phyloP scores from a whole-genome alignment of 1,284 basidiomycete species.

The Trametes polyzona region DNA sequence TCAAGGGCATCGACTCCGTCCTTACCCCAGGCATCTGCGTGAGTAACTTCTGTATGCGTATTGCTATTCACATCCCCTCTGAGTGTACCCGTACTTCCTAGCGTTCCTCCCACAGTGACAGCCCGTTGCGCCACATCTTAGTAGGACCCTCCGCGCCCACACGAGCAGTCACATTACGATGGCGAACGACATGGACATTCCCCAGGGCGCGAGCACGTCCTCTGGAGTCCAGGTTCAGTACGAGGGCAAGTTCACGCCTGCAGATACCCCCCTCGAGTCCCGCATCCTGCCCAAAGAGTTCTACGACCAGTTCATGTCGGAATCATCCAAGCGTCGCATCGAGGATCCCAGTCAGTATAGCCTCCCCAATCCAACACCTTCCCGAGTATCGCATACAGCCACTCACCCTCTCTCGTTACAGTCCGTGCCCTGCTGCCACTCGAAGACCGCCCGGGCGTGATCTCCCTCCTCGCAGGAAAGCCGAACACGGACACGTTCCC shows the following conservation, averaged over 20 bases:
- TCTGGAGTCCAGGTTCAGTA: neutral
- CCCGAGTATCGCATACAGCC: neutral
- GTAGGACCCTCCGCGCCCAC: no score
- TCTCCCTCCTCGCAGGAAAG: conserved; percentile 85
- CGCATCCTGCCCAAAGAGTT: conserved; percentile 45
- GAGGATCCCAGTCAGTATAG: conserved; percentile 59
- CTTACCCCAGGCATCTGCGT: neutral
- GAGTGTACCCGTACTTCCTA: no score
- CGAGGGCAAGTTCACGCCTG: neutral
- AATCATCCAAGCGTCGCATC: conserved; percentile 51
- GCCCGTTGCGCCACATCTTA: no score
- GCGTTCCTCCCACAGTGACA: no score
- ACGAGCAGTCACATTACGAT: no score
- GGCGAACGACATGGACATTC: neutral
- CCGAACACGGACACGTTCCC: conserved; percentile 93
- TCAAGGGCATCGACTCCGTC: neutral
- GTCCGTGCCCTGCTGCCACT: conserved; percentile 64
- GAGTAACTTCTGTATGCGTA: neutral
- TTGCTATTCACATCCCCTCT: neutral
- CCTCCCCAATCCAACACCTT: neutral
- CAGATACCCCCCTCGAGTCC: conserved; percentile 3
- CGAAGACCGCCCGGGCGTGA: conserved; percentile 78
- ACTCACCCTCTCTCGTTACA: conserved; percentile 5
- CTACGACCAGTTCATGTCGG: conserved; percentile 59
- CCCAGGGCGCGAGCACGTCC: neutral